Percentiles rank a stretch among this genome's conserved stretches.
Evolutionary conservation across 805 yeast genomes (phyloP).

Genomic region (Pichia phayaonensis): DNA sequence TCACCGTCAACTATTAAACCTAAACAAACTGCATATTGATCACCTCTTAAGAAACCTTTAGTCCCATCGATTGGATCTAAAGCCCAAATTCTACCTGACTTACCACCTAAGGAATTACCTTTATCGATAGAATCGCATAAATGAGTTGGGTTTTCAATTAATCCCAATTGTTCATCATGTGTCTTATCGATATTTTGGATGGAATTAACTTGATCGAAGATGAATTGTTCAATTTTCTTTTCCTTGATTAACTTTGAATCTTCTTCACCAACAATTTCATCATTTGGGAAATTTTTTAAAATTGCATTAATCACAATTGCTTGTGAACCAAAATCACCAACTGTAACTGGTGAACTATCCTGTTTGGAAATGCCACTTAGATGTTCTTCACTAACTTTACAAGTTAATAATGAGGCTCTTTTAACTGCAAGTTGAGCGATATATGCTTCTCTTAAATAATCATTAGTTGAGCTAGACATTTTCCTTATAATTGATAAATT

Average conservation of each 20-base stretch:
- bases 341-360: conserved; percentile 91
- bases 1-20: conserved; percentile 82
- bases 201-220: conserved; percentile 50
- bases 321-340: conserved; percentile 95
- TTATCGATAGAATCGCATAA: conserved; percentile 63
- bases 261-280: conserved; percentile 92
- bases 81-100: conserved; percentile 86
- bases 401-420: conserved; percentile 74
- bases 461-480: not conserved
- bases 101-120: conserved; percentile 78
- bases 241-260: conserved; percentile 62
- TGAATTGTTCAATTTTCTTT: conserved; percentile 43
- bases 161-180: conserved; percentile 31
- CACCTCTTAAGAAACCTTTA: conserved; percentile 91
- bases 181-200: conserved; percentile 41
- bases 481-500: not conserved
- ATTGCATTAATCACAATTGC: conserved; percentile 85
- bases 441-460: conserved; percentile 56
- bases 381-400: conserved; percentile 49
- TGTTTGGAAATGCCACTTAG: conserved; percentile 58
- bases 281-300: conserved; percentile 69
- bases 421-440: conserved; percentile 88
- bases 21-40: conserved; percentile 93
- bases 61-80: conserved; percentile 98
- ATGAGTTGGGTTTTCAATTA: conserved; percentile 35